Base-by-base conservation (phyloP, 352 stramenopile genomes). In the Phytophthora multivora region DNA sequence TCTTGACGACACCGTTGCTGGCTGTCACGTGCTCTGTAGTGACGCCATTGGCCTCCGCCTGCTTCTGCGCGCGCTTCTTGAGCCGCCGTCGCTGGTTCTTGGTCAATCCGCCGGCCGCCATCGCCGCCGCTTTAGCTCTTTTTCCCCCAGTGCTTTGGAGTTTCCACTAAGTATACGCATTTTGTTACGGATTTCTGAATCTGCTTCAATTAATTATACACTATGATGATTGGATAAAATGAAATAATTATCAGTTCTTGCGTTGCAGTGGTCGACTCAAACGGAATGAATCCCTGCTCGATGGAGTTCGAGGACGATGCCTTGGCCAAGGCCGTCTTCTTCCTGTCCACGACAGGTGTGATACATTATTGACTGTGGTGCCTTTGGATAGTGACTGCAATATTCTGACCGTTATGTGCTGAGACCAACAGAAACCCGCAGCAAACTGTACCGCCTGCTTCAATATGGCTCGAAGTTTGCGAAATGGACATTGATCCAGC, bases 31-130 rank as follows among this genome's bases (percentile, higher is more conserved):
- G 9, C 12, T 59, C 51, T 0, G 19, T 49, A 42, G 26, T 45
- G 25, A 75, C 38, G 50, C 69, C 62, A 71, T 75, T 72, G 40
- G 45, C 59, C 50, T 75, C 66, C 38, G 72, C 64, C 53, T 89
- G 73, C 69, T 93, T 91, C 69, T 89, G 80, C 21, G 77, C 71
- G 51, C 91, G 91, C 71, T 94, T 93, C 80, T 95, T 95, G 13
- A 89, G 72, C 8, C 88, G 73, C 31, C 86, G 71, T 38, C 80
- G 74, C 63, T 92, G 79, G 69, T 95, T 96, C 75, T 96, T 96
- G 21, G 88, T 91, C 54, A 91, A 63, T 73, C 69, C 65, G 30
- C 35, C 43, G 51, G 53, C 38, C 26, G 39, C 52, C 69, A 73
- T 77, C 36, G 16, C 23, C 25, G 52, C 60, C 66, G 52, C 52